These are phyloP conservation scores for Microcyclospora pomicola DNA, from an alignment of 2,329 filamentous ascomycete species.

Conservation along the genomic window DNA sequence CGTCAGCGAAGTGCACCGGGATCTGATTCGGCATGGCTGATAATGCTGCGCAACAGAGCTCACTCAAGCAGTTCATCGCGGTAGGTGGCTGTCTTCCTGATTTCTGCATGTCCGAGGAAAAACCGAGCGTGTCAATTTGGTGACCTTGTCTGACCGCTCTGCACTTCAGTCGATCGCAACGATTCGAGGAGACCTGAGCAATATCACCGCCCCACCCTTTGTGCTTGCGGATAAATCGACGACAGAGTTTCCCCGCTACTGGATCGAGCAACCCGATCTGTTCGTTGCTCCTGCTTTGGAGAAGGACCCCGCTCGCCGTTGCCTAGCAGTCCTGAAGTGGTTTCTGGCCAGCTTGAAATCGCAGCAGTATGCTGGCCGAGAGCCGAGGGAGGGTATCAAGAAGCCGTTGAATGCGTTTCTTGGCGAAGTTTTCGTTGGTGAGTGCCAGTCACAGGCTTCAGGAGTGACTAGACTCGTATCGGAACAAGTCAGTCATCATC, in stretches of 20 bases:
- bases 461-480: slow-evolving; percentile 27
- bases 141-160: neutral
- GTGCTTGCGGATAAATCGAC: slow-evolving; percentile 32
- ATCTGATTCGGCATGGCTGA: slow-evolving; percentile 7
- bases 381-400: slow-evolving; percentile 31
- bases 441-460: slow-evolving; percentile 7
- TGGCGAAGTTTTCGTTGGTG: slow-evolving; percentile 34
- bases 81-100: slow-evolving; percentile 5
- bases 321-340: slow-evolving; percentile 35
- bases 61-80: slow-evolving; percentile 15
- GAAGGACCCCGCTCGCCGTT: slow-evolving; percentile 26
- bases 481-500: slow-evolving; percentile 35
- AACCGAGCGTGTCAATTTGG: neutral
- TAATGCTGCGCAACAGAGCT: slow-evolving; percentile 7
- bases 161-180: slow-evolving; percentile 27
- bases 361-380: slow-evolving; percentile 35
- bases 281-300: slow-evolving; percentile 33
- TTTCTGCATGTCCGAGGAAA: neutral
- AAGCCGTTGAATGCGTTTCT: slow-evolving; percentile 40
- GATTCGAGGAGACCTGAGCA: slow-evolving; percentile 32
- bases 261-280: slow-evolving; percentile 32
- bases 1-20: neutral
- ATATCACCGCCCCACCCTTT: slow-evolving; percentile 35
- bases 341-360: slow-evolving; percentile 34
- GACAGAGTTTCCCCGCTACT: slow-evolving; percentile 33